Base-by-base conservation (phyloP, 805 yeast species). In the Saturnispora silvae region DNA sequence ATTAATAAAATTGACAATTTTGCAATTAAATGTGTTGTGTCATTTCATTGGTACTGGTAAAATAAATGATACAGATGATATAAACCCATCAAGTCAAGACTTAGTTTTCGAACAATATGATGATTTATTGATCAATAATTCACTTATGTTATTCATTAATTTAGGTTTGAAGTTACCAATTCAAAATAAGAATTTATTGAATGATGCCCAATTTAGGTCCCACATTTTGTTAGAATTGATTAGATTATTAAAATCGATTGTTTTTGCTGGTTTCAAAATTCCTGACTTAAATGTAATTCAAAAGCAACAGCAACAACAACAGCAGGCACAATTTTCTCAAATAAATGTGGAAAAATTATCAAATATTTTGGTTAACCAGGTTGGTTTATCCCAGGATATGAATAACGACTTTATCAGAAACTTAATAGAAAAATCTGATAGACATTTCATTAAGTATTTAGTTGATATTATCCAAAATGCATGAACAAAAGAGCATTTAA, bases 191-290 rank as follows among this genome's bases (percentile, higher is more conserved):
- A 22, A 18, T 4, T 73, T 79, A 50, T 61, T 77, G 34, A 73
- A 75, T 45, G 95, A 86, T 55, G 94, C 94, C 4, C 87, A 83
- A 53, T 73, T 71, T 46, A 69, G 89, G 50, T 67, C 77, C 41
- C 67, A 82, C 27, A 77, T 85, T 2, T 72, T 75, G 45, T 43
- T 56, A 29, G 98, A 89, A 51, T 64, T 83, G 11, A 74, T 92
- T 1, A 63, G 73, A 31, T 60, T 85, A 17, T 70, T 87, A 53
- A 80, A 75, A 46, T 67, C 80, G 2, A 64, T 82, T 43, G 78
- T 48, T 11, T 56, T 45, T 31, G 59, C 54, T 49, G 67, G 59
- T 31, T 53, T 41, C 35, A 48, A 46, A 13, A 34, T 53, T 11
- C 62, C 61, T 4, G 61, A 56, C 32, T 30, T 46, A 9, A 52